phyloP scores from a whole-genome alignment of 2,329 filamentous ascomycete genomes.

The Periconia digitata region DNA sequence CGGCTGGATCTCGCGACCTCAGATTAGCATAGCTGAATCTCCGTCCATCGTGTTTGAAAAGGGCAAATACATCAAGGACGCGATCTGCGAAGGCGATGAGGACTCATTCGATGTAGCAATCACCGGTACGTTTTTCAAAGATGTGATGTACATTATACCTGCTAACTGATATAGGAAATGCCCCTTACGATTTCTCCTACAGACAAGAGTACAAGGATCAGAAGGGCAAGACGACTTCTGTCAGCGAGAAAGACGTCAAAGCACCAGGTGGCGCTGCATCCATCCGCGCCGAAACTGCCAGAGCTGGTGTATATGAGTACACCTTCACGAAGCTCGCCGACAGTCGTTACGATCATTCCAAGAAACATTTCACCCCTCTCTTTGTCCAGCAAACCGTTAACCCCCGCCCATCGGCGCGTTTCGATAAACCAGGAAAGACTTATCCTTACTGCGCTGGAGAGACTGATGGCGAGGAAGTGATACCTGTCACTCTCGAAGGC shows the following conservation, averaged over 20 bases:
- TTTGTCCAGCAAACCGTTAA: conserved; percentile 81
- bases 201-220: conserved; percentile 72
- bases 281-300: conserved; percentile 81
- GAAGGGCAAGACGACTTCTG: conserved; percentile 57
- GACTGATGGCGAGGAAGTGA: conserved; percentile 77
- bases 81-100: conserved; percentile 93
- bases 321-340: conserved; percentile 82
- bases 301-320: conserved; percentile 83
- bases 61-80: conserved; percentile 68
- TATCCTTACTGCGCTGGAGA: conserved; percentile 95
- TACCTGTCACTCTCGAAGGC: conserved; percentile 83
- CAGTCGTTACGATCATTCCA: conserved; percentile 77
- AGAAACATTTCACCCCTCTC: conserved; percentile 65
- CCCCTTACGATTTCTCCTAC: conserved; percentile 83
- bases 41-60: conserved; percentile 58
- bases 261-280: conserved; percentile 75
- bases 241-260: conserved; percentile 72
- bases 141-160: background rate
- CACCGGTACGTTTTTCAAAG: conserved; percentile 58
- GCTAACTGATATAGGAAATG: conserved; percentile 58
- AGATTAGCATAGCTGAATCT: conserved; percentile 66
- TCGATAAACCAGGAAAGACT: conserved; percentile 83
- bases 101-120: conserved; percentile 83
- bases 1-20: conserved; percentile 81
- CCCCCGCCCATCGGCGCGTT: conserved; percentile 77